Evolutionary conservation across 2,329 filamentous ascomycete species (phyloP), one percentile per base, ranked within the genome.

Genomic region (Ceratocystis ficicola): DNA sequence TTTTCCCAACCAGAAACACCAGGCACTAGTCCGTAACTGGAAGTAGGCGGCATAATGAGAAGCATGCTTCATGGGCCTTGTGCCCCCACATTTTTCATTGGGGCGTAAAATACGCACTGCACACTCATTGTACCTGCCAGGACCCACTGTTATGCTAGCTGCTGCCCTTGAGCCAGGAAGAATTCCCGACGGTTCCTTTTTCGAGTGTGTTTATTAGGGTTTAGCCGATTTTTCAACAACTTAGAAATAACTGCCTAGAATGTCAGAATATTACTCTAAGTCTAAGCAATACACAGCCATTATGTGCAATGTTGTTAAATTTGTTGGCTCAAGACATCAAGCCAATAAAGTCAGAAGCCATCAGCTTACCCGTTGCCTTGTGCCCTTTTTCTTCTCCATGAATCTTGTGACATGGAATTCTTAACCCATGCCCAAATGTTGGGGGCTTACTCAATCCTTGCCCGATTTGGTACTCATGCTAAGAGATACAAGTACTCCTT

Each of bases 1-100:
- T 46, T 65, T 60, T 68, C 63, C 60, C 66, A 68, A 66, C 66
- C 64, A 61, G 64, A 63, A 63, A 28, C 64, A 68, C 66, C 60
- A 20, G 30, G 52, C 65, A 64, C 66, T 65, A 68, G 59, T 32
- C 64, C 64, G 2, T 61, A 68, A 60, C 32, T 28, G 66, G 66
- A 65, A 65, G 48, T 36, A 59, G 32, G 25, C 55, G 32, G 25
- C 55, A 59, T 59, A 59, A 59, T 36, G 36, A 20, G 6, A 15
- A 57, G n/a, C 5, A 25, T 41, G 17, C 17, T 57, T 17, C 32
- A 28, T 36, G 17, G 55, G 8, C 50, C 7, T 55, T 48, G 25
- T 46, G 30, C 62, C 52, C 66, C 66, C 62, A 60, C 48, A 65
- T 50, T 55, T 65, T 65, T 55, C 63, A 65, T 67, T 65, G 66